Evolutionary conservation across 352 stramenopile genomes (phyloP).

Genomic region (Phytopythium helicoides): DNA sequence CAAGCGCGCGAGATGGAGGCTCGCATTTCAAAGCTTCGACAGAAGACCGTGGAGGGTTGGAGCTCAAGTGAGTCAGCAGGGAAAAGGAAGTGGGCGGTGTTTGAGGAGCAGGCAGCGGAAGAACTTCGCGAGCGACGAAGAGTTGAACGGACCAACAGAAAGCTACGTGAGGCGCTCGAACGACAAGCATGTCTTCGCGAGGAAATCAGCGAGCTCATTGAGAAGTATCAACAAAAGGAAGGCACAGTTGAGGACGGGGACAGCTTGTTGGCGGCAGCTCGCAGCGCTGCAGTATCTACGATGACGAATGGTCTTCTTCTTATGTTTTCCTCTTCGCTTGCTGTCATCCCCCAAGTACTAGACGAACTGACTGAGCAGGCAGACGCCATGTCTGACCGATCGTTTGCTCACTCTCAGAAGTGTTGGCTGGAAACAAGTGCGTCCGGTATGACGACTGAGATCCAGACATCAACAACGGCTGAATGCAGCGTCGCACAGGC

Average conservation of each 20-base stretch:
- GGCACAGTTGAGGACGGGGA: background rate
- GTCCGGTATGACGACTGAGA: background rate
- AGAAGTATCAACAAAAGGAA: background rate
- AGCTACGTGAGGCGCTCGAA: background rate
- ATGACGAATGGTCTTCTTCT: too few relatives aligned
- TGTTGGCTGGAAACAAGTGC: conserved; percentile 1
- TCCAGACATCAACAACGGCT: background rate
- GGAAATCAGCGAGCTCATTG: background rate
- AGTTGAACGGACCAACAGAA: too few relatives aligned
- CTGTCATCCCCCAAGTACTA: background rate
- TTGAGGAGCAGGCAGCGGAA: too few relatives aligned
- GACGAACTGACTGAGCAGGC: background rate
- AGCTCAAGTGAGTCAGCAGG: too few relatives aligned
- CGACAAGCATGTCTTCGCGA: background rate
- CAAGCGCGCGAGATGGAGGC: too few relatives aligned
- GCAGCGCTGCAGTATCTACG: background rate
- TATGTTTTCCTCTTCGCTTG: background rate
- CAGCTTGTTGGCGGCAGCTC: background rate
- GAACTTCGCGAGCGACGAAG: too few relatives aligned
- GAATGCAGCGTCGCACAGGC: background rate
- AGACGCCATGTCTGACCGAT: background rate
- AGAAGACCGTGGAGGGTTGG: too few relatives aligned
- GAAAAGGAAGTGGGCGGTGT: too few relatives aligned
- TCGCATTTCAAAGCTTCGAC: too few relatives aligned
- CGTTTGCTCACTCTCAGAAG: background rate